Percentiles rank a stretch among this genome's conserved stretches.
phyloP scores from a whole-genome alignment of 257 asterid genomes.

The Penstemon barbatus region DNA sequence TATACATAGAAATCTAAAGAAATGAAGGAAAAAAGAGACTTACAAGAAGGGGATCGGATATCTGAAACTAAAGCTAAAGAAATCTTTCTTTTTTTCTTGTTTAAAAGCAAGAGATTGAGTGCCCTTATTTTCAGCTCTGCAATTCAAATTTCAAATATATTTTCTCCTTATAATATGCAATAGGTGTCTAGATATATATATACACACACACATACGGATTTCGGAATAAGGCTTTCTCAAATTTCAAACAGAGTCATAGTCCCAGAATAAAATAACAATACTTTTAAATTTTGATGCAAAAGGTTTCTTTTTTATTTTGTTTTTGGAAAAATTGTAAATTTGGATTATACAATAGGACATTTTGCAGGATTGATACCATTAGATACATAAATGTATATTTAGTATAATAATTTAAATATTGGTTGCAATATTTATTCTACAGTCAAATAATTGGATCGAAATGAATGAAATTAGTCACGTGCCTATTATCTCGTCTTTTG shows the following conservation, averaged over 20 bases:
- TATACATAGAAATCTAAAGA: conserved; percentile 39
- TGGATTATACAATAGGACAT: too few relatives aligned
- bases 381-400: too few relatives aligned
- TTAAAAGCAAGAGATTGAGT: conserved; percentile 75
- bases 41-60: conserved; percentile 92
- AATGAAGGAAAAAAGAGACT: conserved; percentile 50
- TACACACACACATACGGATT: not conserved
- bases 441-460: too few relatives aligned
- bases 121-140: conserved; percentile 37
- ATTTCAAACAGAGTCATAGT: conserved; percentile 13
- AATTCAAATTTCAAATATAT: conserved; percentile 41
- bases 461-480: too few relatives aligned
- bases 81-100: conserved; percentile 37
- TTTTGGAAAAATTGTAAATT: conserved; percentile 18
- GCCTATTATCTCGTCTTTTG: too few relatives aligned
- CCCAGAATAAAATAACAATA: conserved; percentile 33
- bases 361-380: too few relatives aligned
- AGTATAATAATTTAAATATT: too few relatives aligned
- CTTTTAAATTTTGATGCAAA: conserved; percentile 47
- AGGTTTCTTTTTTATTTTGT: conserved; percentile 23
- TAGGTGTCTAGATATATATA: conserved; percentile 2
- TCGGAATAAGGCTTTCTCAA: conserved; percentile 21
- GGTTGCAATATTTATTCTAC: too few relatives aligned
- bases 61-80: conserved; percentile 69
- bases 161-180: conserved; percentile 6